Evolutionary conservation across 2,329 filamentous ascomycete species (phyloP), one percentile per base, ranked within the genome.

Genomic region (Corinectria fuckeliana): DNA sequence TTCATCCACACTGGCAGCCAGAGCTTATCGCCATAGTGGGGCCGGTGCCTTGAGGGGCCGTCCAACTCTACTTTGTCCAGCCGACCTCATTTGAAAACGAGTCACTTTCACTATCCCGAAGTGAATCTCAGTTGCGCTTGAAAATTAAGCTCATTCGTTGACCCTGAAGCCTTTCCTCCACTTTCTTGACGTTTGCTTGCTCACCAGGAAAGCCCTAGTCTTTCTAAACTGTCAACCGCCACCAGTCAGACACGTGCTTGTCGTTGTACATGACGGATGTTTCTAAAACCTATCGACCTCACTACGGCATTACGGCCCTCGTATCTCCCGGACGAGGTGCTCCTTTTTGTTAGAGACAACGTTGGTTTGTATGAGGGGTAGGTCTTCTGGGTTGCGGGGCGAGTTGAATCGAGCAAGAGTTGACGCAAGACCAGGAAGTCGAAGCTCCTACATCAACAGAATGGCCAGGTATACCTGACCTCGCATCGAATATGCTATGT

Each of bases 281-380:
- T 96, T 86, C 85, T 97, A 84, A 94, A 96, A 84, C 88, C 91
- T 71, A 86, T 98, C 76, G 94, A 99, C 80, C 87, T 99, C 72
- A 99, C 95, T 58, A 97, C 94, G 80, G 95, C 95, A 74, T 86
- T 97, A 74, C 91, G 95, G 83, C 95, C 95, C 71, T 91, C 90
- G 62, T 90, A 97, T 75, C 86, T 96, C 67, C 91, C 92, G 72
- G 95, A 97, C 82, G 95, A 99, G 85, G 91, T 92, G 69, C 83
- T 98, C 54, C 85, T 99, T 60, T 98, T 97, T 79, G 94, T 99
- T 58, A 94, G 98, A 81, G 93, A 98, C 83, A 93, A 92, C 76
- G 93, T 99, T 71, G 95, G 95, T 68, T 83, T 99, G 62, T 99
- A 99, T 80, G 92, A 98, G 84, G 95, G 95, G 93, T 96, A 84